Evolutionary conservation across 331 rosid species (phyloP).

Genomic region (Acacia pycnantha): DNA sequence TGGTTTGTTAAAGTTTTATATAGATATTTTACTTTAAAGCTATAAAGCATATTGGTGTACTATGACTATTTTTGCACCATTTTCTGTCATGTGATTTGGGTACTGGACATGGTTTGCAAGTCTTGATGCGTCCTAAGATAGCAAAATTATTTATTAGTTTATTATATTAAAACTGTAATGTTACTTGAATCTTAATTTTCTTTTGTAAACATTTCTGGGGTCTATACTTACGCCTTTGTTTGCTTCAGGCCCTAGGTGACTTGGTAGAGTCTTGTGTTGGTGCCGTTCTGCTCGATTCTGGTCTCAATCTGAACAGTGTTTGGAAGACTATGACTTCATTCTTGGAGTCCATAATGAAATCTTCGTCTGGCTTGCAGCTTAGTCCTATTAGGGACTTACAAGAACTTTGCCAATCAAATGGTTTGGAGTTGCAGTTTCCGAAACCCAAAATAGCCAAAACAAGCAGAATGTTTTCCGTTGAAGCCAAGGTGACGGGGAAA

Average conservation of each 20-base stretch:
- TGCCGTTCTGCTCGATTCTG: constrained; percentile 90
- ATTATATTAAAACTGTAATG: neutral
- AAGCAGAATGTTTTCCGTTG: constrained; percentile 42
- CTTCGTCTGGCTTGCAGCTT: constrained; percentile 73
- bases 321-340: constrained; percentile 80
- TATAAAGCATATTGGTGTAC: neutral
- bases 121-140: neutral
- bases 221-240: constrained; percentile 21
- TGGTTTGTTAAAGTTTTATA: neutral
- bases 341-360: constrained; percentile 70
- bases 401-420: constrained; percentile 73
- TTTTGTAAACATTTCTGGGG: neutral
- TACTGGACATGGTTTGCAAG: constrained; percentile 6
- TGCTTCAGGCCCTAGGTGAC: constrained; percentile 87
- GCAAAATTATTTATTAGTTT: neutral
- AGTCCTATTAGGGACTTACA: constrained; percentile 78
- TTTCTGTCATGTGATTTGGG: constrained; percentile 14
- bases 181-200: constrained; percentile 27
- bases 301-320: constrained; percentile 63
- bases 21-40: neutral
- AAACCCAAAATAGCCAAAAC: constrained; percentile 39
- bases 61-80: constrained; percentile 8
- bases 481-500: constrained; percentile 48
- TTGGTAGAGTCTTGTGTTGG: constrained; percentile 89
- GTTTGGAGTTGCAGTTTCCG: constrained; percentile 35